Evolutionary conservation across 352 stramenopile genomes (phyloP), one percentile per base, ranked within the genome.

Genomic region (Blastocystis sp.): DNA sequence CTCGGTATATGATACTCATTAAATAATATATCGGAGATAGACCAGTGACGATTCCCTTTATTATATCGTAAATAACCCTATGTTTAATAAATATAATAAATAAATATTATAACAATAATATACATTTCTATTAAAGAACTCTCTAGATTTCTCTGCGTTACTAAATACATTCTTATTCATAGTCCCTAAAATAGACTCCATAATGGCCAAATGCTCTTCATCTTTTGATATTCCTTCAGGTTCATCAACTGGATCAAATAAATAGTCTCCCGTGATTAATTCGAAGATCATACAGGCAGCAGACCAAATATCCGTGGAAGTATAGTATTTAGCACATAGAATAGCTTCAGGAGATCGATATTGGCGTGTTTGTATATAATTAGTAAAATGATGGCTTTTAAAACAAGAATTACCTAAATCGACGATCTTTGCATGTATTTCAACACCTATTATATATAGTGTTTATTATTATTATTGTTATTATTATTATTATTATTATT

Each of bases 341-440:
- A 95, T 86, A 21, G 94, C 90, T 71, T 99, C 92, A 4, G 92
- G 92, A 32, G 80, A 89, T 2, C 92, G 81, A 70, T 99, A 99
- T 74, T 99, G 92, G n/a, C 92, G 77, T 18, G 92, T 99, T 72
- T 99, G 92, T 66, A 99, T 98, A 67, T 99, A 91, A 67, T 96
- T 85, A 36, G 87, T 95, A 69, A 98, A 99, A 72, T 96, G 91
- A 58, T 93, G 88, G 64, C 94, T 74, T 13, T 82, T 95, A 87
- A 89, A 97, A 71, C 92, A 99, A 0, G 90, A 89, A 69, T 99
- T 99, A 54, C 92, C 92, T n/a, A 99, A 71, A 75, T 99, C 91
- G 25, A 94, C 93, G 39, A 97, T 75, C 58, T 87, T 85, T 6
- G 71, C 69, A 31, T 77, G 68, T 28, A 84, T 71, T 21, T 73